Evolutionary conservation across 169 alveolate species (phyloP).

Genomic region (Cryptosporidium baileyi): DNA sequence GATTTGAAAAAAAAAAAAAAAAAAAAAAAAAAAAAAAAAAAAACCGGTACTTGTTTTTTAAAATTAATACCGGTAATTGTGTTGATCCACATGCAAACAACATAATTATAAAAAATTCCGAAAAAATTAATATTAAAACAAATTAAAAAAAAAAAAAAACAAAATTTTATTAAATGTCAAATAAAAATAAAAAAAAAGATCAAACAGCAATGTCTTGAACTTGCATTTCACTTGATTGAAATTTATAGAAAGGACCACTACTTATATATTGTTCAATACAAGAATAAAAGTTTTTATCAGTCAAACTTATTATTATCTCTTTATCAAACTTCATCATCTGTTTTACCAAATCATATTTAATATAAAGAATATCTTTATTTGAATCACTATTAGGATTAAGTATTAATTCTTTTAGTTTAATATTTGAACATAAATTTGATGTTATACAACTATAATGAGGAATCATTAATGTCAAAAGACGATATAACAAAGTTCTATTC

Average conservation of each 20-base stretch:
- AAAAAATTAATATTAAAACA: too few relatives aligned
- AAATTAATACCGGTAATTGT: too few relatives aligned
- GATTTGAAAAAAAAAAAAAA: too few relatives aligned
- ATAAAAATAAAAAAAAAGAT: too few relatives aligned
- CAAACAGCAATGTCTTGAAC: constrained; percentile 15
- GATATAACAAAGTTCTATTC: constrained; percentile 38
- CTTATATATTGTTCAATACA: constrained; percentile 27
- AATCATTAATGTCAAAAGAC: constrained; percentile 28
- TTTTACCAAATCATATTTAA: constrained; percentile 45
- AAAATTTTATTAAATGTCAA: too few relatives aligned
- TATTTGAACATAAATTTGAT: constrained; percentile 5
- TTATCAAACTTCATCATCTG: constrained; percentile 31
- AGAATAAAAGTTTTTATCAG: neutral
- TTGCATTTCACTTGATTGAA: constrained; percentile 29
- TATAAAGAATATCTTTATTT: constrained; percentile 17
- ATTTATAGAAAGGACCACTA: constrained; percentile 41
- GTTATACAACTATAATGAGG: constrained; percentile 10
- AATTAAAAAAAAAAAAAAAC: too few relatives aligned
- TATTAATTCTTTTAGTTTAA: constrained; percentile 4
- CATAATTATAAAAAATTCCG: too few relatives aligned
- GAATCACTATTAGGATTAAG: constrained; percentile 46
- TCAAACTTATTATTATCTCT: neutral
- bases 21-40: too few relatives aligned
- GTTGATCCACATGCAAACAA: too few relatives aligned
- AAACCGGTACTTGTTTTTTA: too few relatives aligned